Evolutionary conservation across 331 rosid species (phyloP).

Genomic region (Malus hybrid): DNA sequence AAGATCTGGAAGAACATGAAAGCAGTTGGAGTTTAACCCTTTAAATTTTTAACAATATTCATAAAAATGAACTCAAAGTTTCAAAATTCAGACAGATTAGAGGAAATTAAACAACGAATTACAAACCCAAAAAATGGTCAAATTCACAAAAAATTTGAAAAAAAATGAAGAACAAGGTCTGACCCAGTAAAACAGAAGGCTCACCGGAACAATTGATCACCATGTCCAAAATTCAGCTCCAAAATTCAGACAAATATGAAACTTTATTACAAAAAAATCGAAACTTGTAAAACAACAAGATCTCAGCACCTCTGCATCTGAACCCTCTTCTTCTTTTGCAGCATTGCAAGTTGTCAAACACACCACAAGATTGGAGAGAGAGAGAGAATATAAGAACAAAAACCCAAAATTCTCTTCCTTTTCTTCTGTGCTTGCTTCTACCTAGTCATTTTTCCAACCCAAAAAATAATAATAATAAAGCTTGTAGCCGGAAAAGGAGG

Average conservation of each 20-base stretch:
- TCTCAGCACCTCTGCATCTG: conserved; percentile 5
- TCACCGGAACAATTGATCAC: neutral
- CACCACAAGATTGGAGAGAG: conserved; percentile 1
- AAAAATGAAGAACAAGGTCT: conserved; percentile 2
- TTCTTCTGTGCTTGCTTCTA: neutral
- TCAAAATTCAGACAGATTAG: neutral
- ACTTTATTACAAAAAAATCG: neutral
- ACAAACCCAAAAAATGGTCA: neutral
- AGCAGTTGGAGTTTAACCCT: conserved; percentile 9
- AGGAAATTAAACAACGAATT: neutral
- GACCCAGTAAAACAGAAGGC: conserved; percentile 2
- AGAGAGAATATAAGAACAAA: neutral
- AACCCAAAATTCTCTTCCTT: neutral
- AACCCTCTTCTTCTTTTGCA: neutral
- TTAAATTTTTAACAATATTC: neutral
- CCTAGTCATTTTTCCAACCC: neutral
- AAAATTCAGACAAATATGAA: neutral
- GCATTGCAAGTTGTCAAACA: conserved; percentile 7
- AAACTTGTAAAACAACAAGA: conserved; percentile 5
- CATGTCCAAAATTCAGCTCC: conserved; percentile 7
- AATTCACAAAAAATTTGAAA: neutral
- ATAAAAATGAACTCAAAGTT: neutral
- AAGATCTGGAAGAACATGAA: neutral
- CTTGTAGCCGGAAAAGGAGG: neutral
- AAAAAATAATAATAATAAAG: neutral